These are phyloP conservation scores for Hanseniaspora hatyaiensis DNA, from an alignment of 805 yeast genomes.

Conservation along the genomic window DNA sequence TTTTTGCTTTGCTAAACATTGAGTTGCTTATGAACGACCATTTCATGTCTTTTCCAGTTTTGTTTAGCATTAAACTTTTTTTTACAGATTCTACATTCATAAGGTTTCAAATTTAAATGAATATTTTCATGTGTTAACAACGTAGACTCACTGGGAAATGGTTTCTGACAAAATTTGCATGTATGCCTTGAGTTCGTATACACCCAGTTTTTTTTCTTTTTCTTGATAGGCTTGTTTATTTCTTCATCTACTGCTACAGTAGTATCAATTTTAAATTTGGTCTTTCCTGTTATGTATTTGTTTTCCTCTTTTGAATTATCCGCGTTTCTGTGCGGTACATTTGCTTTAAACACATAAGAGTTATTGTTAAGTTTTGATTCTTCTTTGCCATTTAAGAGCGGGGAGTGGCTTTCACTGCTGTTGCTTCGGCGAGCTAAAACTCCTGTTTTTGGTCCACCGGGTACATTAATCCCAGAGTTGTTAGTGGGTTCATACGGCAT, in stretches of 20 bases:
- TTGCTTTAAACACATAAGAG: no score
- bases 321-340: not conserved
- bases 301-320: no score
- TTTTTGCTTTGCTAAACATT: no score
- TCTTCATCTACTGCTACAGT: not conserved
- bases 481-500: no score
- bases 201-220: not conserved
- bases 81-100: slow-evolving; percentile 57
- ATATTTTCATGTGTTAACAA: slow-evolving; percentile 66
- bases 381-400: no score
- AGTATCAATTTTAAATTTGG: not conserved
- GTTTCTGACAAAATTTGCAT: not conserved
- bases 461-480: not conserved
- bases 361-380: no score
- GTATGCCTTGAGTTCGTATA: not conserved
- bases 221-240: not conserved
- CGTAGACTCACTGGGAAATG: slow-evolving; percentile 23
- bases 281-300: not conserved
- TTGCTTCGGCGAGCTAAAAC: no score
- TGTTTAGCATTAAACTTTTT: slow-evolving; percentile 42
- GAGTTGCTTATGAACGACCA: not conserved
- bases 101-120: slow-evolving; percentile 88
- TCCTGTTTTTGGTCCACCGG: not conserved
- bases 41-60: slow-evolving; percentile 26
- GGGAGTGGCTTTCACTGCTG: no score